Base-by-base conservation (phyloP, 257 asterid genomes). In the Solanum raphanifolium region DNA sequence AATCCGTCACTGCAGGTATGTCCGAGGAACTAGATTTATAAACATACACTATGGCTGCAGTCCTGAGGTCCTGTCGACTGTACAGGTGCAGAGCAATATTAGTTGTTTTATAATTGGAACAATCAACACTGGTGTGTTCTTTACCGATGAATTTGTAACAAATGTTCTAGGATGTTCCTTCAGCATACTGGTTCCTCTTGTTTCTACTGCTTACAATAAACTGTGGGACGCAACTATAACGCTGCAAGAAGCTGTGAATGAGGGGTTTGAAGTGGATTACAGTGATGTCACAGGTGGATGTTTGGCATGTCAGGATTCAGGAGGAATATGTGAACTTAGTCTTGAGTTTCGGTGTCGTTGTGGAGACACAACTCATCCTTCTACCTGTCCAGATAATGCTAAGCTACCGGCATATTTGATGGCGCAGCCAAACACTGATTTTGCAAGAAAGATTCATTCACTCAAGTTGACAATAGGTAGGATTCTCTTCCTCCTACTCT, bases 261-360 rank as follows among this genome's bases (percentile, higher is more conserved):
- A 68, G 75, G 89, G 89, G n/a, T 83, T 82, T 69, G 89, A 87
- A 7, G 84, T 87, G 23, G 83, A 87, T 65, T 87, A 83, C 27
- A 52, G 66, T 15, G 87, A 62, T 82, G 83, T 29, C 74, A 0
- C 0, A 43, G 87, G 73, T 43, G 83, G 83, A 9, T 87, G 89
- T 69, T 65, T 78, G 29, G 79, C 83, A 5, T 87, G 87, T 32
- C 62, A 87, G 83, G 83, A 41, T 82, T 87, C 89, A 8, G 89
- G 89, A 43, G 89, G 89, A 2, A 68, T 31, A 87, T 87, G 89
- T 82, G 89, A 79, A 35, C 16, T 68, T 46, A n/a, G 35, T 48
- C 6, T 15, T 5, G 4, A 82, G 21, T 82, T 87, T 34, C 60
- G 29, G 32, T 87, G 89, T 79, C 21, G 74, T 35, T 87, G 89